Evolutionary conservation across 2,329 filamentous ascomycete genomes (phyloP).

Genomic region (Daldinia sp.): DNA sequence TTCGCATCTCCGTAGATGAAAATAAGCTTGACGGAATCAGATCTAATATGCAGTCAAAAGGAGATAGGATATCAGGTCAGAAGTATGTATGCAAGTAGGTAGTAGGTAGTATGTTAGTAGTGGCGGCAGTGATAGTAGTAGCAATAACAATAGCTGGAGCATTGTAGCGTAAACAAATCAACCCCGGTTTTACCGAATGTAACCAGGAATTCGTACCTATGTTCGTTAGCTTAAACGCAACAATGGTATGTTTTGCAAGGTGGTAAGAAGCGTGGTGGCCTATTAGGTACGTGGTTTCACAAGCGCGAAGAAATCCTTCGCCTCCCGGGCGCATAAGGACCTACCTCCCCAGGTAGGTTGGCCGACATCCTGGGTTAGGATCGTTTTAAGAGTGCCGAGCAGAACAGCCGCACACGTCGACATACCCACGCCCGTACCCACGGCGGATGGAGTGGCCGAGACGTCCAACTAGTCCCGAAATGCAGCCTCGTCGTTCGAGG

Average conservation of each 20-base stretch:
- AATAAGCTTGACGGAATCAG: constrained; percentile 30
- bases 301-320: constrained; percentile 38
- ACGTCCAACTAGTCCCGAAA: constrained; percentile 19
- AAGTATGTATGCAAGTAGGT: constrained; percentile 8
- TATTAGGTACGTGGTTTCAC: constrained; percentile 33
- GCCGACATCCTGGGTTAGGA: constrained; percentile 19
- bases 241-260: constrained; percentile 29
- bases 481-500: constrained; percentile 26
- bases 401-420: constrained; percentile 12
- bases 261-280: constrained; percentile 36
- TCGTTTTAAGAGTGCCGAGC: constrained; percentile 22
- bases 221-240: constrained; percentile 7
- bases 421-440: constrained; percentile 10
- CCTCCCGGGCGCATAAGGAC: constrained; percentile 39
- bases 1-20: constrained; percentile 13
- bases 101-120: constrained; percentile 2
- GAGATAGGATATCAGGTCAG: constrained; percentile 7
- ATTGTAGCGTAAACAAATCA: constrained; percentile 12
- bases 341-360: constrained; percentile 29
- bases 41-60: constrained; percentile 18
- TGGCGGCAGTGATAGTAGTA: not conserved
- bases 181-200: constrained; percentile 37
- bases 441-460: constrained; percentile 18
- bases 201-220: constrained; percentile 23
- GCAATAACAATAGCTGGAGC: constrained; percentile 9